These are phyloP conservation scores for Sporothrix mexicana DNA, from an alignment of 2,329 filamentous ascomycete genomes.

Conservation along the genomic window DNA sequence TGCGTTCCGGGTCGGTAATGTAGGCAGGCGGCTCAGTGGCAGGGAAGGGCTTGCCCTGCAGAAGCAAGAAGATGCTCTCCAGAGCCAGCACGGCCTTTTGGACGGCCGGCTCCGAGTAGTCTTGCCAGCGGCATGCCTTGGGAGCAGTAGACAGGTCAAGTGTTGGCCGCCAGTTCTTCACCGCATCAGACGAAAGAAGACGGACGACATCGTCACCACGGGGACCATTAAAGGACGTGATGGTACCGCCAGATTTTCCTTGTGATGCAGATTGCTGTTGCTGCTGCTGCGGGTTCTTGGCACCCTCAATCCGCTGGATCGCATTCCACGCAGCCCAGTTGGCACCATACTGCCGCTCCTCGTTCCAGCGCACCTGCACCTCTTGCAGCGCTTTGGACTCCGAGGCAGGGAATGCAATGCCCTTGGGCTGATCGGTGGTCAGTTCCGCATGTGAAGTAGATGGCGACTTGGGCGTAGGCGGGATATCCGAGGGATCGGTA, in stretches of 20 bases:
- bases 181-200: slow-evolving; percentile 53
- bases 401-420: slow-evolving; percentile 46
- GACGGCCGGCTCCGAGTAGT: slow-evolving; percentile 51
- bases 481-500: slow-evolving; percentile 59
- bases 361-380: slow-evolving; percentile 56
- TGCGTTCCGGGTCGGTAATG: slow-evolving; percentile 54
- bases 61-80: slow-evolving; percentile 50
- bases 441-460: slow-evolving; percentile 31
- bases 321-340: slow-evolving; percentile 38
- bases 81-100: slow-evolving; percentile 53
- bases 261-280: background rate
- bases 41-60: slow-evolving; percentile 56
- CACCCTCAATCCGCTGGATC: slow-evolving; percentile 28
- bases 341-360: slow-evolving; percentile 42
- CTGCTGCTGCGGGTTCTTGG: slow-evolving; percentile 23
- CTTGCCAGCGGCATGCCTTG: slow-evolving; percentile 41
- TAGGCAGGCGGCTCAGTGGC: slow-evolving; percentile 59
- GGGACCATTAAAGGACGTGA: slow-evolving; percentile 35
- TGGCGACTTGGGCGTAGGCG: slow-evolving; percentile 62
- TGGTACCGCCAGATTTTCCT: background rate
- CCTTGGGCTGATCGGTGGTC: background rate
- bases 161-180: slow-evolving; percentile 52
- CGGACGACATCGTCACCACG: slow-evolving; percentile 51
- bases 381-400: slow-evolving; percentile 53
- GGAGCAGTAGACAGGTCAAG: slow-evolving; percentile 48